Percentiles rank a stretch among this genome's conserved stretches.
phyloP scores from a whole-genome alignment of 208 protist species.

The Acanthamoeba lenticulata region DNA sequence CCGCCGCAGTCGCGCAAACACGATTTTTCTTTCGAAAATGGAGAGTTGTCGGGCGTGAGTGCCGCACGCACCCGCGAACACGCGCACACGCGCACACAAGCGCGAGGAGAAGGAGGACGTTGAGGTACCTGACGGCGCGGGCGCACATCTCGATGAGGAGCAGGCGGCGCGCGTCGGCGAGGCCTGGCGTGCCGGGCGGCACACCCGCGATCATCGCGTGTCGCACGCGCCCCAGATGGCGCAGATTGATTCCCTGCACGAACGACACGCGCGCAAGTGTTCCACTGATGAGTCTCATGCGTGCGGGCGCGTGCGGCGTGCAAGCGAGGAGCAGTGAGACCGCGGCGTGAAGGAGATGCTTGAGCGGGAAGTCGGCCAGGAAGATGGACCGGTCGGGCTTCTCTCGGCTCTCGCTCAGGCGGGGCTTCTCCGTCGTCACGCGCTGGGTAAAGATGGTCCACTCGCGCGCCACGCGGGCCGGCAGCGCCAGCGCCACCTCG shows the following conservation, averaged over 20 bases:
- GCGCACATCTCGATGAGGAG: slow-evolving; percentile 46
- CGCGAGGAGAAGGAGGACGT: background rate
- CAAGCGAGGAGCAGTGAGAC: too few relatives aligned
- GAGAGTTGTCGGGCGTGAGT: background rate
- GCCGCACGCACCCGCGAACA: background rate
- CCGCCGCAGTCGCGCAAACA: background rate
- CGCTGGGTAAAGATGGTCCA: background rate
- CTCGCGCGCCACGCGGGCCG: background rate
- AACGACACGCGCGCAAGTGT: background rate
- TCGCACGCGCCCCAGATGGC: background rate
- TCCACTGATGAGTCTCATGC: background rate
- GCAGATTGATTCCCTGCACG: background rate
- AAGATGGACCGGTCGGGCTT: background rate
- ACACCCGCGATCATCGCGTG: background rate
- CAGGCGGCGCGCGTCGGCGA: background rate
- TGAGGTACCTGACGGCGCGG: background rate
- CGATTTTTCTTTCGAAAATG: background rate
- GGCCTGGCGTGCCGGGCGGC: background rate
- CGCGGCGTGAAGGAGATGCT: slow-evolving; percentile 14
- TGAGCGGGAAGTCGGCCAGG: background rate
- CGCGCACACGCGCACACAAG: background rate
- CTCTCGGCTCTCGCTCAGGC: background rate
- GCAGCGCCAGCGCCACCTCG: background rate
- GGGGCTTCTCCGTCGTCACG: background rate
- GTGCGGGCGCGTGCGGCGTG: too few relatives aligned